A percentile compares a stretch with the other conserved stretches of the same genome.
Conservation (phyloP, 2,329 filamentous ascomycete species). For the Coniochaeta prunicola region DNA sequence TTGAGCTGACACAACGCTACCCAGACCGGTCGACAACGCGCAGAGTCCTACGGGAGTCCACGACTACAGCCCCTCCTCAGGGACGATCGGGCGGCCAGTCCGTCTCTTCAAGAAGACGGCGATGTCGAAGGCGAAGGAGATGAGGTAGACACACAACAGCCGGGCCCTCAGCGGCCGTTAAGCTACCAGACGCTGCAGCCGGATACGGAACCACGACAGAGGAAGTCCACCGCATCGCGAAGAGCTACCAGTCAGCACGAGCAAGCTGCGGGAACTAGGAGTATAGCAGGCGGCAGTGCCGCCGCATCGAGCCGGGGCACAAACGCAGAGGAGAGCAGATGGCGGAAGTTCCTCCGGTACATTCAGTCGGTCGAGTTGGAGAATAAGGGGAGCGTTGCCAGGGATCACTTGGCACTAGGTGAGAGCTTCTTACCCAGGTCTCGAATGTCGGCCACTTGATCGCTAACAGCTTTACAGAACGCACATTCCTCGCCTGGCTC, state of each 20-base stretch:
- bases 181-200: conserved; percentile 17
- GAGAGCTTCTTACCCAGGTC: conserved; percentile 11
- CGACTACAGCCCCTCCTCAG: conserved; percentile 13
- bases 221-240: neutral
- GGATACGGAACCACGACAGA: neutral
- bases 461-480: conserved; percentile 43
- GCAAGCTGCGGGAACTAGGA: neutral
- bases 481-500: conserved; percentile 81
- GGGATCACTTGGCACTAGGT: conserved; percentile 78
- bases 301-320: neutral
- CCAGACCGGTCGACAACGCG: conserved; percentile 20
- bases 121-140: conserved; percentile 10
- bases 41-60: conserved; percentile 15
- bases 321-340: conserved; percentile 26
- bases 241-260: neutral
- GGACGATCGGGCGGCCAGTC: neutral
- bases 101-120: conserved; percentile 9
- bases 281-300: neutral
- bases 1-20: neutral
- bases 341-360: conserved; percentile 44
- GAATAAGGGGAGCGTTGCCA: conserved; percentile 77
- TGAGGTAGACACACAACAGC: conserved; percentile 13
- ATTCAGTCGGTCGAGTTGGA: conserved; percentile 66
- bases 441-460: neutral
- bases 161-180: conserved; percentile 9